Evolutionary conservation across 495 filamentous ascomycete genomes (phyloP), one percentile per base, ranked within the genome.

Genomic region (Talaromyces liani): DNA sequence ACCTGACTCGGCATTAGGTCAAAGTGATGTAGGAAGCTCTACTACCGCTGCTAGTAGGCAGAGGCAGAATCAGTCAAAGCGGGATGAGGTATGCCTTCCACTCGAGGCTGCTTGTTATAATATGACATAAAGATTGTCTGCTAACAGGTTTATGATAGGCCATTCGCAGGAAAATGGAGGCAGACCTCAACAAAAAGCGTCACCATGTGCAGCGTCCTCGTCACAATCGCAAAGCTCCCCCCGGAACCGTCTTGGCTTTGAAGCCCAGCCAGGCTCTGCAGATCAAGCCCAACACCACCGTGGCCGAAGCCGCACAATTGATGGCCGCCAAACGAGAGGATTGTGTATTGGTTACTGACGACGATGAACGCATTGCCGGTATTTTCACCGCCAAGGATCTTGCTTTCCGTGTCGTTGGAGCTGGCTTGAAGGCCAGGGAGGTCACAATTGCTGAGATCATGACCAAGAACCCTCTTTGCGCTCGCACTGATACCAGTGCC

Each of bases 321-420:
- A 99, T 99, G 94, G 94, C 94, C 31, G 94, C 94, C 31, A 99
- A 99, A 83, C 84, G 94, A 63, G 94, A 98, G 71, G 94, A 99
- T 77, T 99, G 94, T 71, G 94, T 99, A n/a, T 80, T 99, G 60
- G 94, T 99, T 41, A 99, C 95, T 25, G 93, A 98, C 70, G 95
- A 98, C 64, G 92, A 99, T 77, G 94, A 99, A 63, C 84, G 94
- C 7, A 98, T 99, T 74, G 88, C 94, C 10, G 94, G 94, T 75
- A 99, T 99, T 68, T 99, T 99, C 75, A 99, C 94, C 3, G 94
- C 94, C 36, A 99, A 99, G 81, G 94, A 99, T 80, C 82, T 99
- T 67, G 94, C 94, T 1, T 99, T 97, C 79, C 87, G 94, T 62
- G 94, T 99, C 10, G 92, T 99, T 12, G 94, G 93, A 58, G 85